Conservation (phyloP, 2,329 filamentous ascomycete genomes). For the Trichoderma brevicompactum region DNA sequence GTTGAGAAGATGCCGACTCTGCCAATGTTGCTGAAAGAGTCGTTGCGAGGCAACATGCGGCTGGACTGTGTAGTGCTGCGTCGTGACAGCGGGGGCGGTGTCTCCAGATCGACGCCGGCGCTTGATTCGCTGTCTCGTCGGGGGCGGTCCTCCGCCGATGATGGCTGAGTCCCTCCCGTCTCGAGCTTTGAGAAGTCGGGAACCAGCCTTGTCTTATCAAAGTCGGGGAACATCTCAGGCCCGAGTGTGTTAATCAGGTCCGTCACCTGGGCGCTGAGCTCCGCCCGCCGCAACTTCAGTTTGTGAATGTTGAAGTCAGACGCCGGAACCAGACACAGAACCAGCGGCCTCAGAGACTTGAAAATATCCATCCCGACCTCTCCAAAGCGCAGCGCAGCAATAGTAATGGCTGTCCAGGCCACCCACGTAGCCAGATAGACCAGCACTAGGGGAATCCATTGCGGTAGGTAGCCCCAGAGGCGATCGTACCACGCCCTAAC, state of each 20-base stretch:
- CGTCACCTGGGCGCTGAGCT: constrained; percentile 81
- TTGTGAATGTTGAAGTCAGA: constrained; percentile 83
- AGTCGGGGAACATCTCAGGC: constrained; percentile 97
- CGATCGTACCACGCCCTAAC: constrained; percentile 81
- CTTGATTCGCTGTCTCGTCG: constrained; percentile 58
- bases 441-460: constrained; percentile 78
- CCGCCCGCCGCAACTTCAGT: constrained; percentile 71
- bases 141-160: constrained; percentile 36
- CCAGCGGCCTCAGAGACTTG: constrained; percentile 87
- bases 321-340: constrained; percentile 82
- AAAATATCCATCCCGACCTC: constrained; percentile 99
- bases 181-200: constrained; percentile 55
- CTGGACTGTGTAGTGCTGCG: constrained; percentile 60
- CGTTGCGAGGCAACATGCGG: constrained; percentile 74
- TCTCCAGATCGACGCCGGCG: constrained; percentile 44
- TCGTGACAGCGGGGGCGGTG: constrained; percentile 48
- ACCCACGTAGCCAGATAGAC: constrained; percentile 76
- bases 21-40: constrained; percentile 90
- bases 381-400: constrained; percentile 90
- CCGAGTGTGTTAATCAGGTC: constrained; percentile 93
- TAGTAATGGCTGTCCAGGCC: constrained; percentile 85
- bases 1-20: constrained; percentile 89
- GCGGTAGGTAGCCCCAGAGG: constrained; percentile 78
- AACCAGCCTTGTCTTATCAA: constrained; percentile 75
- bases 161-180: constrained; percentile 34